Base-by-base conservation (phyloP, 257 asterid species). In the Knoxia roxburghii region DNA sequence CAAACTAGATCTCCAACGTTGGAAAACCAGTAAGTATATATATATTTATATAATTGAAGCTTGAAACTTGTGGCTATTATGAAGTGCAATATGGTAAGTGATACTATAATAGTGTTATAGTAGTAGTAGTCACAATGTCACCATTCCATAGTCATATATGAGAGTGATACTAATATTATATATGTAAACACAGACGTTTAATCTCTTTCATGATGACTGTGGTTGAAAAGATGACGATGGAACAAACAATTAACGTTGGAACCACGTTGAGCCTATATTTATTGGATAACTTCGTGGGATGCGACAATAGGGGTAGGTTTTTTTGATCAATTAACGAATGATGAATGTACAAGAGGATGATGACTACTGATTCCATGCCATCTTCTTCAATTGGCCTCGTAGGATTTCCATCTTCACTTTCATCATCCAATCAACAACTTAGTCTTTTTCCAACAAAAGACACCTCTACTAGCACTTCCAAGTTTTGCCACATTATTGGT, bases 391-490 rank as follows among this genome's bases (percentile, higher is more conserved):
- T 10, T 60, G 49, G 53, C 68, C 57, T 45, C 43, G 68, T 64
- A 26, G 68, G 68, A 64, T 63, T 46, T 64, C 56, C 68, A 64
- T 64, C 40, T 43, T n/a, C n/a, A n/a, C n/a, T n/a, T n/a, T 61
- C 6, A 29, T 55, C 40, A 2, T 6, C 23, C 23, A 11, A 39
- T 43, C 17, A 9, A 43, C 17, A 5, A 15, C 30, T n/a, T 8
- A 30, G n/a, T 43, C 43, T 45, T 46, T 46, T 24, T 27, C 54
- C 14, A 27, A 27, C 40, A 45, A n/a, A n/a, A 35, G n/a, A 2
- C 13, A 26, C 43, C 43, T 30, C 12, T 45, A n/a, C n/a, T n/a
- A 45, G 14, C 50, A 45, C 50, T 14, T 1, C 50, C 12, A 45
- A 45, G 9, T 37, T 37, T 37, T 37, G 41, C 41, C 41, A 37